These are phyloP conservation scores for Athelia sp. DNA, from an alignment of 1,284 basidiomycete species.

Conservation along the genomic window DNA sequence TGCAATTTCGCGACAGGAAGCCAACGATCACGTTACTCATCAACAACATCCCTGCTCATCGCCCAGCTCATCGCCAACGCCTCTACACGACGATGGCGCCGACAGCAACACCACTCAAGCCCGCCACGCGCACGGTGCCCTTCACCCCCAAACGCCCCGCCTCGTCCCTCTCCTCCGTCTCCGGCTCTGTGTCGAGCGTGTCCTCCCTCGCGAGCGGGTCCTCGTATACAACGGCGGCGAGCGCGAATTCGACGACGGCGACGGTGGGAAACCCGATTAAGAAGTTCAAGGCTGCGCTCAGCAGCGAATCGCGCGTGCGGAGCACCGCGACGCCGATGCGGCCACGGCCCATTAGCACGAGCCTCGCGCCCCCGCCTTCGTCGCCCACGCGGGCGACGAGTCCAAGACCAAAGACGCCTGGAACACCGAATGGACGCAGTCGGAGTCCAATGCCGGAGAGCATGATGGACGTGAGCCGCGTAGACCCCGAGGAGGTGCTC, in stretches of 20 bases:
- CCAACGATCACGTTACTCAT: too few relatives aligned
- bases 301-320: slow-evolving; percentile 51
- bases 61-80: too few relatives aligned
- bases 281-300: slow-evolving; percentile 64
- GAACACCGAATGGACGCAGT: slow-evolving; percentile 27
- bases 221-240: slow-evolving; percentile 25
- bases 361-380: slow-evolving; percentile 42
- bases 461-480: slow-evolving; percentile 71
- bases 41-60: too few relatives aligned
- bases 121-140: slow-evolving; percentile 20
- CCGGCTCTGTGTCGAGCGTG: slow-evolving; percentile 6
- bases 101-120: background rate
- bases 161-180: slow-evolving; percentile 20
- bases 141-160: slow-evolving; percentile 54
- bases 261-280: slow-evolving; percentile 39
- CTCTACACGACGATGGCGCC: too few relatives aligned
- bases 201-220: slow-evolving; percentile 3
- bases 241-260: slow-evolving; percentile 23
- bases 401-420: slow-evolving; percentile 36
- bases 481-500: slow-evolving; percentile 71
- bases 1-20: too few relatives aligned
- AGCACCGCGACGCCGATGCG: slow-evolving; percentile 13
- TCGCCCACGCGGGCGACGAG: slow-evolving; percentile 55
- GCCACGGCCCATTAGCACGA: slow-evolving; percentile 27
- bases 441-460: slow-evolving; percentile 41